Base-by-base conservation (phyloP, 2,329 filamentous ascomycete genomes). In the Alternaria ventricosa region DNA sequence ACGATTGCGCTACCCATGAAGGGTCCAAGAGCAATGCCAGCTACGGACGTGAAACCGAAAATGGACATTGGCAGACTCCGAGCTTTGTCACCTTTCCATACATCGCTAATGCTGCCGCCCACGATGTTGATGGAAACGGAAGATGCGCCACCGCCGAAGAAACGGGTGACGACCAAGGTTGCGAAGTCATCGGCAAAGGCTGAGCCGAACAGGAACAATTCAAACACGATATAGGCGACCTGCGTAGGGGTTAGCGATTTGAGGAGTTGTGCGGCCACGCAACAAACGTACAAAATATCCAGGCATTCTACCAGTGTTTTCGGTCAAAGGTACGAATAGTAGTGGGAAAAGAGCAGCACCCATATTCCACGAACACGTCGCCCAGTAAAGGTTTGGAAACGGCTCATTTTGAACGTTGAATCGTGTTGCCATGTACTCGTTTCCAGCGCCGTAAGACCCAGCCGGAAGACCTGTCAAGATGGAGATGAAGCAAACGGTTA, bases 181-280 rank as follows among this genome's bases (percentile, higher is more conserved):
- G 81, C 81, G 57, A 81, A 83, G 53, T 83, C 83, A n/a, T 79
- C 72, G 3, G 81, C 80, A 58, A 83, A 82, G 0, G 81, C 80
- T 1, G 79, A 82, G 12, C 77, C 76, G 54, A 83, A 81, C 0
- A 82, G 66, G 4, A 79, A 81, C 7, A 81, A 66, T 15, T 82
- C 75, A 6, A 84, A 78, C 25, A 83, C 75, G 25, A 82, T 77
- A 60, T 82, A 83, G 1, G 80, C 72, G 15, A 70, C 61, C 74
- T 76, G 13, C 5, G n/a, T 3, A 5, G 10, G 20, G 43, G 23
- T 55, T 12, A 55, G 53, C n/a, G n/a, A 41, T 18, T 22, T 20
- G 20, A 47, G 3, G 44, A 0, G 18, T 22, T 28, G 11, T 18
- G 13, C 27, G 6, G 28, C 30, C 30, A 33, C 7, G 4, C 12